These are phyloP conservation scores for Medicago ruthenica DNA, from an alignment of 306 rosid species.

Conservation along the genomic window DNA sequence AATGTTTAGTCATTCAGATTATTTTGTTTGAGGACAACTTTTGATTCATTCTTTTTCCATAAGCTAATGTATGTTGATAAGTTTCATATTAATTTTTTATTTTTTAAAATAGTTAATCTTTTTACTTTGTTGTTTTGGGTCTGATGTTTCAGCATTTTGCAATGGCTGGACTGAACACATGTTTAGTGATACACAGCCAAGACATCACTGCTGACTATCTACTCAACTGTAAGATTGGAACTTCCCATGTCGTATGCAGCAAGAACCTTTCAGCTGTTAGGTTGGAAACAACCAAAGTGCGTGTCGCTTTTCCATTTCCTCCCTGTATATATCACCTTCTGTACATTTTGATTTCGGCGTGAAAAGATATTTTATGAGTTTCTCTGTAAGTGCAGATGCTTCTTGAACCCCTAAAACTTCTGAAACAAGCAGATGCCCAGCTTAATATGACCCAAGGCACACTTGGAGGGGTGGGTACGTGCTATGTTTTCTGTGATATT, in stretches of 20 bases:
- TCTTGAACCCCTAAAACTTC: constrained; percentile 77
- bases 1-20: too few relatives aligned
- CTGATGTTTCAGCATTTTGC: constrained; percentile 81
- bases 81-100: too few relatives aligned
- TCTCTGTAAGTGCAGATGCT: constrained; percentile 66
- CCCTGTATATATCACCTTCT: constrained; percentile 24
- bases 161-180: constrained; percentile 76
- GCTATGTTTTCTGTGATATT: constrained; percentile 38
- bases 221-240: constrained; percentile 84
- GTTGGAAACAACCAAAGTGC: constrained; percentile 91
- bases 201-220: constrained; percentile 87
- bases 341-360: constrained; percentile 13
- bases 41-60: too few relatives aligned
- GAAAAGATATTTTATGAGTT: constrained; percentile 33
- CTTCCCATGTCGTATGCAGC: constrained; percentile 63
- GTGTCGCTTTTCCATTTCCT: constrained; percentile 40
- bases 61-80: too few relatives aligned
- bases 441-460: constrained; percentile 87
- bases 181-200: constrained; percentile 86
- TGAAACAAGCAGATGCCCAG: constrained; percentile 84
- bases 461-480: constrained; percentile 95
- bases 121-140: neutral
- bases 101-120: neutral
- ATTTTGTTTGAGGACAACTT: too few relatives aligned
- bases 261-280: constrained; percentile 86